Conservation (phyloP, 768 basidiomycete genomes). For the Gloeostereum incarnatum region DNA sequence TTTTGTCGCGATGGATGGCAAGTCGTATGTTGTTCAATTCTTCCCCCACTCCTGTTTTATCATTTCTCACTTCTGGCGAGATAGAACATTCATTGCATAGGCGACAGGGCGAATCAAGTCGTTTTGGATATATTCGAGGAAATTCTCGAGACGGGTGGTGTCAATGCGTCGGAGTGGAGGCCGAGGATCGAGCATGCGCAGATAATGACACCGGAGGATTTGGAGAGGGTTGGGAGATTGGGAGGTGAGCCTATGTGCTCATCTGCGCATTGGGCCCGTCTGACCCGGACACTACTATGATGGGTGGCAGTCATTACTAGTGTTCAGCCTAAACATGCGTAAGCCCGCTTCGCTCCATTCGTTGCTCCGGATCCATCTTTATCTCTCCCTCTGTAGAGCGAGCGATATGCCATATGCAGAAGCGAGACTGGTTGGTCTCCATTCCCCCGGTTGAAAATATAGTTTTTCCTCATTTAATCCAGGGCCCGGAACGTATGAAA, state of each 20-base stretch:
- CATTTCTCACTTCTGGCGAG: no score
- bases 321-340: conserved; percentile 92
- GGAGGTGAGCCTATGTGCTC: conserved; percentile 44
- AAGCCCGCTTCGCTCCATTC: conserved; percentile 16
- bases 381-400: conserved; percentile 45
- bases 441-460: background rate
- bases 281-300: conserved; percentile 1
- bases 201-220: conserved; percentile 64
- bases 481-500: conserved; percentile 77
- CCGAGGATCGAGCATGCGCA: conserved; percentile 93
- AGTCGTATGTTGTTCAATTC: conserved; percentile 45
- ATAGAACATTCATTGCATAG: conserved; percentile 85
- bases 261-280: background rate
- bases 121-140: conserved; percentile 79
- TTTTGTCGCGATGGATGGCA: conserved; percentile 77
- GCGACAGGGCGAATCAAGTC: conserved; percentile 79
- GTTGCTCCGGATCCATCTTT: background rate
- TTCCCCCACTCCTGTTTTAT: background rate
- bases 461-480: background rate
- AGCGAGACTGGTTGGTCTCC: conserved; percentile 47
- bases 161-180: conserved; percentile 40
- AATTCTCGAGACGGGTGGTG: conserved; percentile 29
- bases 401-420: conserved; percentile 95
- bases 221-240: conserved; percentile 58
- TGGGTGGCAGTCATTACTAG: conserved; percentile 71